Evolutionary conservation across 768 basidiomycete species (phyloP), one percentile per base, ranked within the genome.

Genomic region (Russula vinacea): DNA sequence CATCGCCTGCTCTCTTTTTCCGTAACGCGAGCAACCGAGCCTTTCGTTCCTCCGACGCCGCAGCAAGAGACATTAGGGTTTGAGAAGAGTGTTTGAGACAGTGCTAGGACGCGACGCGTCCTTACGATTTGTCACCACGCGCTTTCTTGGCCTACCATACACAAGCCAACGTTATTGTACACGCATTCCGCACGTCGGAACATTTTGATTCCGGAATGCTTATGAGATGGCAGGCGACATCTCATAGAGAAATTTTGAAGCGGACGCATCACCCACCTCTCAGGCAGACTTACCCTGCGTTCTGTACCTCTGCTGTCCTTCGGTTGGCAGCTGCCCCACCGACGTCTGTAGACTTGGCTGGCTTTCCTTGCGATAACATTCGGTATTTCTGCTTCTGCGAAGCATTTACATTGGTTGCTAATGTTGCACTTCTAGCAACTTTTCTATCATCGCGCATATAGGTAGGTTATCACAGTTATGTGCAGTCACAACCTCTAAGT

Each of bases 391-490:
- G 57, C 55, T 29, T 37, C 54, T 50, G 40, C 49, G 11, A 57
- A 6, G 33, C n/a, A 14, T 9, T 62, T n/a, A 35, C 8, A 56
- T 50, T 54, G 19, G 26, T 29, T 56, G 16, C 17, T 53, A 19
- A 51, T 26, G 26, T 29, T 22, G n/a, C 10, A 11, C 19, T 16
- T 53, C 13, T 59, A 90, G 89, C 58, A 98, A 98, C 74, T 94
- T 98, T 74, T 95, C 94, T 11, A 94, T 98, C 69, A 96, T 98
- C 72, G 94, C 94, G 1, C 95, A 98, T 74, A 97, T 97, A 69
- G 94, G 93, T 87, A 71, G 60, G 73, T 65, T 16, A n/a, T 49
- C 45, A 32, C 62, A 16, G 5, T 17, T 35, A 7, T 32, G 35
- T 51, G 45, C 42, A 14, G 22, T n/a, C 14, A 9, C 32, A 11